Percentiles rank a stretch among this genome's conserved stretches.
Evolutionary conservation across 129 eudicot species (phyloP).

Genomic region (Centrapalus pauciflorus): DNA sequence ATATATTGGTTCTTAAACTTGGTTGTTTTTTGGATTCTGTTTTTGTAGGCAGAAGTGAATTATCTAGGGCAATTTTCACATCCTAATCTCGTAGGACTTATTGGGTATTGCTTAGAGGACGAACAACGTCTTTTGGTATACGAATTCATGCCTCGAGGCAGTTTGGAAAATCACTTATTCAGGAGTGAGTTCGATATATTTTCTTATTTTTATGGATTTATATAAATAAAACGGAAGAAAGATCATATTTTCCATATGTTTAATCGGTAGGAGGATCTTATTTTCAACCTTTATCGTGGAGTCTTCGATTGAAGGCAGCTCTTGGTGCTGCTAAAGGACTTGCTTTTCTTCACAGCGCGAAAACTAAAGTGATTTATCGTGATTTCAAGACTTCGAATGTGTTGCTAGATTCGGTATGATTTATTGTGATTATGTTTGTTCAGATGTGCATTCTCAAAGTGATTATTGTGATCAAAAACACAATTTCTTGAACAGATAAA

Average conservation of each 20-base stretch:
- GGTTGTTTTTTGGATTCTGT: neutral
- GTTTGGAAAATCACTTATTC: constrained; percentile 89
- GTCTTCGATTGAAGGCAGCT: constrained; percentile 81
- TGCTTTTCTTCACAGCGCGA: constrained; percentile 78
- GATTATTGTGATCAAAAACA: too few relatives aligned
- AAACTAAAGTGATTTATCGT: constrained; percentile 79
- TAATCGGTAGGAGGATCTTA: constrained; percentile 74
- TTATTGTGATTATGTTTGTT: neutral
- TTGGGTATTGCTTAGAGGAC: constrained; percentile 88
- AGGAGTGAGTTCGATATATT: constrained; percentile 50
- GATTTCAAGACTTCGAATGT: constrained; percentile 94
- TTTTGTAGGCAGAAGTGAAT: constrained; percentile 80
- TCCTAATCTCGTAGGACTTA: constrained; percentile 73
- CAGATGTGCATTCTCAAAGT: neutral
- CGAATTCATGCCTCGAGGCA: constrained; percentile 93
- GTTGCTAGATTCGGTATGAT: constrained; percentile 81
- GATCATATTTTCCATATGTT: neutral
- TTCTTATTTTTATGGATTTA: neutral
- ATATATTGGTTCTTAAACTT: neutral
- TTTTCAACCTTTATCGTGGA: constrained; percentile 90
- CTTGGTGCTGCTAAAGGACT: constrained; percentile 93
- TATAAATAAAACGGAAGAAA: neutral
- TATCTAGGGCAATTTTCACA: constrained; percentile 79
- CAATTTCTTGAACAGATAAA: neutral
- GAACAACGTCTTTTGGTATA: constrained; percentile 84